These are phyloP conservation scores for Pharus latifolius DNA, from an alignment of 176 grass and related monocot genomes.

Conservation along the genomic window DNA sequence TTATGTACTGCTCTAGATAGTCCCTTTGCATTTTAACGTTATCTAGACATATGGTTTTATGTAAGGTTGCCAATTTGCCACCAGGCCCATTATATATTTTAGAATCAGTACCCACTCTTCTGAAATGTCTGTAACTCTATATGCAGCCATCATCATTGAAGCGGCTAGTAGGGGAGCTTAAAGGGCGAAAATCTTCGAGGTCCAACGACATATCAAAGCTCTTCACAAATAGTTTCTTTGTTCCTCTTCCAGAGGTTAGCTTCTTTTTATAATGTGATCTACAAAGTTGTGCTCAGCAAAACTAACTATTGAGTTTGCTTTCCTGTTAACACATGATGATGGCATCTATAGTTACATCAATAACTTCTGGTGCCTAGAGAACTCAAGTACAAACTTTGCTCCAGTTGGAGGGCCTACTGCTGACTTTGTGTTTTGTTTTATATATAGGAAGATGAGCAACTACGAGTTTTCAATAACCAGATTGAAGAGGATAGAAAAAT, in stretches of 20 bases:
- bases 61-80: background rate
- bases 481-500: slow-evolving; percentile 93
- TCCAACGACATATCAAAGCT: slow-evolving; percentile 54
- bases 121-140: slow-evolving; percentile 29
- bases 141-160: slow-evolving; percentile 67
- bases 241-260: slow-evolving; percentile 75
- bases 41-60: background rate
- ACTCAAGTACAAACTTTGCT: background rate
- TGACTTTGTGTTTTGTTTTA: slow-evolving; percentile 19
- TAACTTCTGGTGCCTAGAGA: background rate
- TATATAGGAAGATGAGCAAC: slow-evolving; percentile 65
- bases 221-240: slow-evolving; percentile 59
- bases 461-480: slow-evolving; percentile 71
- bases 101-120: background rate
- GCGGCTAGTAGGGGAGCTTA: slow-evolving; percentile 51
- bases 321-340: background rate
- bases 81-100: slow-evolving; percentile 1
- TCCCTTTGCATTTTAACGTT: background rate
- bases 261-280: background rate
- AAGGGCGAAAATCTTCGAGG: slow-evolving; percentile 42
- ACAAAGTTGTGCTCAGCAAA: background rate
- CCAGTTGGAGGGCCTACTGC: background rate
- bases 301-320: background rate
- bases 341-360: background rate
- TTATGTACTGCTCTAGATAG: background rate